Conservation (phyloP, 306 rosid genomes). For the Quercus robur region DNA sequence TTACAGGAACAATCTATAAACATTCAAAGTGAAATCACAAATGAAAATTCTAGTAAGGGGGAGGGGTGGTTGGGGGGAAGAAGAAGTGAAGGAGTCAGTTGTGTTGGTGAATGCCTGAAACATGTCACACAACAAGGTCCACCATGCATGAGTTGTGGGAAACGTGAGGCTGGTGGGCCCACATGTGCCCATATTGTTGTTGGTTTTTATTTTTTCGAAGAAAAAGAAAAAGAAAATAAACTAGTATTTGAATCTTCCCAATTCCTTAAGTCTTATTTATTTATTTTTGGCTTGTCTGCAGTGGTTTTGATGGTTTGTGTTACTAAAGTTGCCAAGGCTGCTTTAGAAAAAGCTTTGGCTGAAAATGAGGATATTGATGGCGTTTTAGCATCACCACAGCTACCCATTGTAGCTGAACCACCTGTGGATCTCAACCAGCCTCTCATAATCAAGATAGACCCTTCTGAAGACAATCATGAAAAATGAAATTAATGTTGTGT, state of each 20-base stretch:
- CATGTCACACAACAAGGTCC: too few species aligned
- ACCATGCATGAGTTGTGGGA: neutral
- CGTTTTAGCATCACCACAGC: conserved; percentile 29
- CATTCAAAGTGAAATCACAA: neutral
- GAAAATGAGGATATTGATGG: conserved; percentile 56
- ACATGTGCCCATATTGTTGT: neutral
- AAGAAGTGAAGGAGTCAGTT: too few species aligned
- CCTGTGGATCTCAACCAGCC: conserved; percentile 62
- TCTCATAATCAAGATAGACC: conserved; percentile 65
- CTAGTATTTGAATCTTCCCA: neutral
- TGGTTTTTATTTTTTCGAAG: neutral
- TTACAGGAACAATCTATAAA: neutral
- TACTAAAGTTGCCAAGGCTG: conserved; percentile 76
- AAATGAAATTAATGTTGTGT: conserved; percentile 29
- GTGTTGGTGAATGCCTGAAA: too few species aligned
- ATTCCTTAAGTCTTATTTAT: neutral
- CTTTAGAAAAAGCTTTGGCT: conserved; percentile 85
- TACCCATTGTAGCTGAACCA: conserved; percentile 40
- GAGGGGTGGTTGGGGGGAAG: too few species aligned
- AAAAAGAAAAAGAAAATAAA: neutral
- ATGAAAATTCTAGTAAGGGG: neutral
- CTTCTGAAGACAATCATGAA: conserved; percentile 33
- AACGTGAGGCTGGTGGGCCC: neutral
- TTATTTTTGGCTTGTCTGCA: conserved; percentile 35
- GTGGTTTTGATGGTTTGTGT: conserved; percentile 68